These are phyloP conservation scores for Syzygium malaccense DNA, from an alignment of 441 rosid genomes.

Conservation along the genomic window DNA sequence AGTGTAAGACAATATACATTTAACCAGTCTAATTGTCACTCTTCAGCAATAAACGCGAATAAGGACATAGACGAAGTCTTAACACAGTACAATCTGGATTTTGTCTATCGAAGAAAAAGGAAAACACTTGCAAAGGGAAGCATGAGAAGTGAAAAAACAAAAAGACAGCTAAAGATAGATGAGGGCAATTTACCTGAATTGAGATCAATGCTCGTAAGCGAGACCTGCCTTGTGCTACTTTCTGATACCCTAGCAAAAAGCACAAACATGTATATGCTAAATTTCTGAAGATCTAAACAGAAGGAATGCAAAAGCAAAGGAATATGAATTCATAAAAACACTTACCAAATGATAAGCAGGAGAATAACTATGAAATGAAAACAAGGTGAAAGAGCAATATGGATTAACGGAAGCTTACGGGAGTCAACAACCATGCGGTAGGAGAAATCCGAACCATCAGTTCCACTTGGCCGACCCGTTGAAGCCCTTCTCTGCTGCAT, in stretches of 20 bases:
- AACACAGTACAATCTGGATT: background rate
- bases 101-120: background rate
- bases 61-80: background rate
- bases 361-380: background rate
- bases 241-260: conserved; percentile 49
- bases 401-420: conserved; percentile 34
- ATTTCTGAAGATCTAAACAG: background rate
- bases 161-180: background rate
- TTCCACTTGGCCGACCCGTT: conserved; percentile 54
- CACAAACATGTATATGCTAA: background rate
- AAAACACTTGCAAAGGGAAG: background rate
- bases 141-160: background rate
- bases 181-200: conserved; percentile 42
- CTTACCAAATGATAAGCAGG: background rate
- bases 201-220: conserved; percentile 38
- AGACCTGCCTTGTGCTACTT: conserved; percentile 62
- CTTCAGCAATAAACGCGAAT: background rate
- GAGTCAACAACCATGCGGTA: conserved; percentile 90
- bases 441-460: conserved; percentile 83
- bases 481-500: conserved; percentile 47
- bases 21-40: background rate
- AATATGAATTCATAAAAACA: background rate
- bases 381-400: background rate
- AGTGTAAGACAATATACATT: background rate
- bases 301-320: background rate